Base-by-base conservation (phyloP, 106 monocot genomes). In the Agapanthus africanus region DNA sequence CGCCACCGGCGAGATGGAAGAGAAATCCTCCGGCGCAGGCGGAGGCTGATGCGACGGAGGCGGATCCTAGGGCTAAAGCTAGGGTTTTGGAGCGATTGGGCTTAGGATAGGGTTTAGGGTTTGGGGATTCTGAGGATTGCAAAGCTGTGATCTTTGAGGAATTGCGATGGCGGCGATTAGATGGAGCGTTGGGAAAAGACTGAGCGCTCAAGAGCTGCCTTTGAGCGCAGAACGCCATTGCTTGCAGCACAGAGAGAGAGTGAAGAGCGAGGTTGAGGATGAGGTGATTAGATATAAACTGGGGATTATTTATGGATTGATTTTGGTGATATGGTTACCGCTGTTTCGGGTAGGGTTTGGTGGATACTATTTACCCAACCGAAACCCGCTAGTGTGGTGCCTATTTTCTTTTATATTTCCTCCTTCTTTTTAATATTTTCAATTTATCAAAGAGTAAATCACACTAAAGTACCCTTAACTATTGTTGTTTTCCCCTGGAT, bases 1-100 rank as follows among this genome's bases (percentile, higher is more conserved):
- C 76, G 18, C 74, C 65, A 9, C 81, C 51, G 25, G 38, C 63
- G 28, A 76, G 41, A 51, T 66, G 72, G 62, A 76, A 71, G 44
- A 90, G 38, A 40, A 77, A 67, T 40, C 54, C 80, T 4, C 74
- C 76, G 21, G 54, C 79, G n/a, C 72, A 78, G 32, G 76, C 75
- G 39, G 76, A 81, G 54, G 68, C 64, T 34, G 76, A 81, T 42
- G 68, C 64, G 23, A 49, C 23, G 9, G 76, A 70, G 30, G 72
- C 71, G 39, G 74, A 54, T 39, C 73, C 59, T 54, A 65, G 57
- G 36, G 79, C 37, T 23, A 81, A 47, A 38, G 79, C 57, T 70
- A 30, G 49, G 2, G 3, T 42, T 44, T 70, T 72, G 56, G 39
- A 41, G 57, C 10, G 41, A 13, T 40, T 41, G 30, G 27, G 28